A percentile compares a stretch with the other conserved stretches of the same genome.
Conservation (phyloP, 305 asterid species). For the Fraxinus baroniana region DNA sequence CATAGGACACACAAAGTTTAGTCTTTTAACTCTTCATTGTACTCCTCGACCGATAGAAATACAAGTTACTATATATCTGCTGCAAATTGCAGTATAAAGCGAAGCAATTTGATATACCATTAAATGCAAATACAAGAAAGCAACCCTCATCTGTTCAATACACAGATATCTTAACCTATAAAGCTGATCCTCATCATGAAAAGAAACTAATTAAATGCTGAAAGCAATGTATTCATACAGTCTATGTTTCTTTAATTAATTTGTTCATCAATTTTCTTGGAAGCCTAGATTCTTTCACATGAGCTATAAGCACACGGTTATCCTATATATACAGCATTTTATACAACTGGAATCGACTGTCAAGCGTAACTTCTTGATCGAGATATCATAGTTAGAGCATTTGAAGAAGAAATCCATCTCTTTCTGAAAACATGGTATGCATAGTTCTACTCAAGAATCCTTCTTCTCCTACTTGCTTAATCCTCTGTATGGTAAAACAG, state of each 20-base stretch:
- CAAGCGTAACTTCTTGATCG: neutral
- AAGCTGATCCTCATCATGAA: conserved; percentile 21
- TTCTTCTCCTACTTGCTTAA: neutral
- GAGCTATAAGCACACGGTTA: neutral
- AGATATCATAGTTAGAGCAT: conserved; percentile 20
- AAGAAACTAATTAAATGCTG: neutral
- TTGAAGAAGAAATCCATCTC: conserved; percentile 17
- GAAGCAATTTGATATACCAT: conserved; percentile 21
- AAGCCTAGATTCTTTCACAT: neutral
- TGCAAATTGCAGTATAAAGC: conserved; percentile 12
- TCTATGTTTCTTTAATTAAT: conserved; percentile 19
- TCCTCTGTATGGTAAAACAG: neutral
- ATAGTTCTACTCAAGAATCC: neutral
- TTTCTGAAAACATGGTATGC: conserved; percentile 32
- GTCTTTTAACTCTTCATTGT: neutral
- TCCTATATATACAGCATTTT: neutral
- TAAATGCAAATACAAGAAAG: conserved; percentile 30
- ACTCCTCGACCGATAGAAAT: too few species aligned
- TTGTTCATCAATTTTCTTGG: neutral
- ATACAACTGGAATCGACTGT: neutral
- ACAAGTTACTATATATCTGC: neutral
- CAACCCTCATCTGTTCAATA: conserved; percentile 17
- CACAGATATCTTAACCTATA: conserved; percentile 25
- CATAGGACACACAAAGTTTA: neutral
- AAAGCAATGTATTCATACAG: conserved; percentile 17